Evolutionary conservation across 768 basidiomycete species (phyloP), one percentile per base, ranked within the genome.

Genomic region (Suillus paluster): DNA sequence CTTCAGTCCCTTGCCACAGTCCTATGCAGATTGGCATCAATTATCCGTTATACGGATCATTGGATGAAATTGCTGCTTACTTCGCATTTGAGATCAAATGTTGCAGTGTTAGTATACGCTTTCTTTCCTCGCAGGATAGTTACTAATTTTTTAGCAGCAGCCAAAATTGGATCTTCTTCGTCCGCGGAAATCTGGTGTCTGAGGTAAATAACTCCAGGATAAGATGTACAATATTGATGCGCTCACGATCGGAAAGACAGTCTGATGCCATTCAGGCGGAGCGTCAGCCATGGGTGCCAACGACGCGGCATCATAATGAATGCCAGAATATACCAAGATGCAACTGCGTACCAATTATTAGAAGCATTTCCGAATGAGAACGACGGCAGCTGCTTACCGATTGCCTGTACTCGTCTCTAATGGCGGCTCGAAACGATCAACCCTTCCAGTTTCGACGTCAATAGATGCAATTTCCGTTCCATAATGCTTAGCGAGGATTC

Each of bases 241-340:
- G 61, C 84, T 69, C 62, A 83, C 86, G 11, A 87, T 79, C 9
- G 88, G 88, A 70, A 94, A 94, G 53, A 92, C 71, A 3, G 91
- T 94, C 69, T 94, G 91, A 75, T 98, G 96, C 84, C 96, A 99
- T 62, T 92, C 95, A 30, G 79, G 70, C 0, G 93, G 92, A 3
- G 91, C 92, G 50, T 88, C 87, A 10, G 80, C 78, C 74, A 85
- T 81, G 0, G 94, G 97, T 17, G 96, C 87, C 44, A 96, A 78
- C 0, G 92, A 89, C 6, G 90, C 86, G 10, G 93, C 93, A 73
- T 99, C 97, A 75, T 99, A 99, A 73, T 99, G 96, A 50, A 98
- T 97, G 3, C 97, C 97, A 0, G 92, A 94, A 77, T 99, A 99
- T 5, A 98, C 81, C n/a, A 98, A 71, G 15, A 97, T 73, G 61